Evolutionary conservation across 2,329 filamentous ascomycete genomes (phyloP).

Genomic region (Aureobasidium sp.): DNA sequence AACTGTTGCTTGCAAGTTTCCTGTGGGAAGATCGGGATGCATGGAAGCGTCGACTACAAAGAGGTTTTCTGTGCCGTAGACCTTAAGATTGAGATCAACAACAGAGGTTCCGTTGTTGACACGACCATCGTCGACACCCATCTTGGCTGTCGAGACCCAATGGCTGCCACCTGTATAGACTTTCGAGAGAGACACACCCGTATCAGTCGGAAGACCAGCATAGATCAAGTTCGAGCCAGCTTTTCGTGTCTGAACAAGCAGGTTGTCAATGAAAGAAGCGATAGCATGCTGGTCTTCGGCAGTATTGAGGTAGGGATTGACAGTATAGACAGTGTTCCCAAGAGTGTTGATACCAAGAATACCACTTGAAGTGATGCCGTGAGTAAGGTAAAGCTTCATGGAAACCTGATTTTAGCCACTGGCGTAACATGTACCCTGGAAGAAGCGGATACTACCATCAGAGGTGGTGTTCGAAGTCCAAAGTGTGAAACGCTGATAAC

Average conservation of each 20-base stretch:
- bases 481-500: conserved; percentile 47
- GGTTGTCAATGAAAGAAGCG: conserved; percentile 43
- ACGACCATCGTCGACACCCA: conserved; percentile 52
- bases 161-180: conserved; percentile 25
- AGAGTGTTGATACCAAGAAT: conserved; percentile 32
- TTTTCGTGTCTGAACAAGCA: conserved; percentile 25
- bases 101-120: conserved; percentile 48
- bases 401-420: conserved; percentile 40
- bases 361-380: conserved; percentile 45
- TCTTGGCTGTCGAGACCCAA: conserved; percentile 50
- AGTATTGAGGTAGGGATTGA: conserved; percentile 48
- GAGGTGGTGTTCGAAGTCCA: conserved; percentile 50
- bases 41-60: conserved; percentile 54
- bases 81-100: conserved; percentile 56
- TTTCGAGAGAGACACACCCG: neutral
- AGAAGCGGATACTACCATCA: conserved; percentile 31
- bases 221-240: conserved; percentile 33
- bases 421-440: conserved; percentile 29
- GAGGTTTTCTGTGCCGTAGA: conserved; percentile 41
- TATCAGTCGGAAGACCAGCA: conserved; percentile 33
- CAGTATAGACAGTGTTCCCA: conserved; percentile 37
- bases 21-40: conserved; percentile 59
- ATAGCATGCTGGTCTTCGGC: conserved; percentile 34
- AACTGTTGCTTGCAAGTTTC: conserved; percentile 58
- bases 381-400: conserved; percentile 53